Evolutionary conservation across 805 yeast species (phyloP), one percentile per base, ranked within the genome.

Genomic region (fission yeast (Schizosaccharomyces pombe)): DNA sequence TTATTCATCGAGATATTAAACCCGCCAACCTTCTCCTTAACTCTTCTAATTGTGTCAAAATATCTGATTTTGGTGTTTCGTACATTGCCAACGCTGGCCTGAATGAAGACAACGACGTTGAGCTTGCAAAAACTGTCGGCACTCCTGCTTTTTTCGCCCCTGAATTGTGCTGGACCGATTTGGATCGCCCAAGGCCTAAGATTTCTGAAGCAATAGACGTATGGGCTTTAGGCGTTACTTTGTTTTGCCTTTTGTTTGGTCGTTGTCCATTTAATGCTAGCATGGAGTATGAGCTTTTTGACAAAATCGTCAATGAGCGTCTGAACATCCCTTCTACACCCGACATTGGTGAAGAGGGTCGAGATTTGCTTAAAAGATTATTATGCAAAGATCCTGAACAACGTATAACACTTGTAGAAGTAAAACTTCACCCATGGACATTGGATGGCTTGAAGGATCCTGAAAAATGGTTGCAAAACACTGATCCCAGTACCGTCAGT

Each of bases 141-240:
- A 89, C 97, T 0, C 97, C 97, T 1, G 96, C 95, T 0, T 89
- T 89, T 65, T 80, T 86, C 62, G 94, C 97, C 0, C 95, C 95
- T 0, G 99, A 91, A 64, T 71, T 87, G 52, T 87, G 95, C 63
- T 72, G 74, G 55, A 79, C 83, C 0, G 76, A 74, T 55, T 72
- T 71, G 8, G 58, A 62, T 4, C 63, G 60, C 57, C 62, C 57
- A 58, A 65, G 60, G 52, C 75, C 79, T 3, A 76, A 72, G 55
- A 81, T 89, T 47, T 80, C 84, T 54, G 73, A 79, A 63, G 85
- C 83, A 65, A 83, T 91, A 55, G 98, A 91, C 67, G 82, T 89
- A n/a, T 91, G 98, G 98, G 94, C 98, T 0, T 67, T 86, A 22
- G 98, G 98, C 9, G 86, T 89, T 4, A 87, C 97, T 0, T 68